These are phyloP conservation scores for Fusarium sp. DNA, from an alignment of 2,329 filamentous ascomycete species.

Conservation along the genomic window DNA sequence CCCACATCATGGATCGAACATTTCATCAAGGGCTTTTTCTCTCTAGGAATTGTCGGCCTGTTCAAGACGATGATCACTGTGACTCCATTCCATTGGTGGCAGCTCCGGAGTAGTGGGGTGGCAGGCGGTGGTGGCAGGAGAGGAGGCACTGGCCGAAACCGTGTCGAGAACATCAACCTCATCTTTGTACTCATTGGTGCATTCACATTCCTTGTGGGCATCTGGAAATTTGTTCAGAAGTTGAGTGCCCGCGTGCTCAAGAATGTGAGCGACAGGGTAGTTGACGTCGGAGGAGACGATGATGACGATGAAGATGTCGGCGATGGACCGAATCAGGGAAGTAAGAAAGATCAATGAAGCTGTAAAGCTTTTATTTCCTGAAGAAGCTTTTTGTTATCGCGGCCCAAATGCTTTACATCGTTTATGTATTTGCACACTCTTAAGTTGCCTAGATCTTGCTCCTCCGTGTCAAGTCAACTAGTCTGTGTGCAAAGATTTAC, in stretches of 20 bases:
- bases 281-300: constrained; percentile 79
- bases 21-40: constrained; percentile 90
- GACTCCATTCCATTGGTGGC: constrained; percentile 82
- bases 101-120: constrained; percentile 73
- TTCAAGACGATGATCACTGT: constrained; percentile 82
- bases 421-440: constrained; percentile 79
- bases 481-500: constrained; percentile 93
- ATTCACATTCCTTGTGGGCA: constrained; percentile 82
- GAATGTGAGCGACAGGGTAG: constrained; percentile 81
- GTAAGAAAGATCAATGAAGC: constrained; percentile 52
- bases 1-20: constrained; percentile 80
- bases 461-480: constrained; percentile 90
- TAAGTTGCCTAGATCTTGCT: constrained; percentile 89
- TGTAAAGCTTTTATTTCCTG: constrained; percentile 5
- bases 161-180: constrained; percentile 84
- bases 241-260: constrained; percentile 81
- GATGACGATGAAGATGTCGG: constrained; percentile 66
- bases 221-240: constrained; percentile 84
- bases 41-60: constrained; percentile 87
- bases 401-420: not conserved
- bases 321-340: constrained; percentile 60
- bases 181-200: constrained; percentile 84
- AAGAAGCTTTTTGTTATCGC: not conserved
- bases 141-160: constrained; percentile 77
- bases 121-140: constrained; percentile 65